Base-by-base conservation (phyloP, 805 yeast species). In the Starmerella apis region DNA sequence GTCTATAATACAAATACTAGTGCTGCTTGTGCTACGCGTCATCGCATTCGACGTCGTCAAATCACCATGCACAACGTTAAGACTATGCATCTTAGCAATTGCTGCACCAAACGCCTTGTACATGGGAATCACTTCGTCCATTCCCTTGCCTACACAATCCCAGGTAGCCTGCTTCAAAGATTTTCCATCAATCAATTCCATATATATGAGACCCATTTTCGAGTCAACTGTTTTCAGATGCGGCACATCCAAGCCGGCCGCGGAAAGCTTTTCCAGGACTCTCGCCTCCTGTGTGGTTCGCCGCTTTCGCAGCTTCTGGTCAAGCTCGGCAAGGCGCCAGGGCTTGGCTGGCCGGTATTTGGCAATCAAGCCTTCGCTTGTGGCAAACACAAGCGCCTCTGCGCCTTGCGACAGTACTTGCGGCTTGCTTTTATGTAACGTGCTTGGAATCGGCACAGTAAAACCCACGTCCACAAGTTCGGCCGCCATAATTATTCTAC, bases 61-160 rank as follows among this genome's bases (percentile, higher is more conserved):
- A 63, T 92, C 98, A 1, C 98, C 98, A 65, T 92, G 98, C 23
- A 86, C 79, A 63, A 85, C 77, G 56, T 86, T 94, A 55, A 77
- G 72, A 56, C 73, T 61, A 65, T 92, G 98, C 59, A 92, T 66
- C 74, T 51, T 78, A 74, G 39, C 65, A 56, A 0, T 96, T 95
- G 52, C 39, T 19, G 31, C 45, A 1, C 86, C 88, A 7, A 49
- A 24, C 41, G 53, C 51, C 24, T 42, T 48, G 44, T 53, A 59
- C 8, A 53, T 22, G 2, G 16, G 23, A 19, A 14, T 30, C n/a
- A 48, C 54, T 4, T n/a, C 32, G 10, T 19, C 47, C 10, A 48
- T 6, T 13, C 37, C 43, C n/a, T 19, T n/a, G n/a, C n/a, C n/a
- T n/a, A n/a, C n/a, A n/a, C n/a, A 7, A 18, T 53, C 60, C 73